Conservation (phyloP, 352 stramenopile genomes). For the Paralagenidium karlingii region DNA sequence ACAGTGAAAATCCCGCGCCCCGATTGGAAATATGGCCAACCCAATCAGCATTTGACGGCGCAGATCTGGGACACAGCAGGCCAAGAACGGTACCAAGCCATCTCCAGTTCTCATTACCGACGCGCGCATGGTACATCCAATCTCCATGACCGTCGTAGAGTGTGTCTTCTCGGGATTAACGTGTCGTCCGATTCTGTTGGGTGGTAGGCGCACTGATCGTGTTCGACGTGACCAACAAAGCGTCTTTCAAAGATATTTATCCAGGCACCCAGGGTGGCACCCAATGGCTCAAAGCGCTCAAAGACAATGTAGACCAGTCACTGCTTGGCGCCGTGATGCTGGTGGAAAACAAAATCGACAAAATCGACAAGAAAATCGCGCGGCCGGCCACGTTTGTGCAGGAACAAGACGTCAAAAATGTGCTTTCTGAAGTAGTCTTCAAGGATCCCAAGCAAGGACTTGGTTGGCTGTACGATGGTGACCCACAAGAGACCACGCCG, state of each 20-base stretch:
- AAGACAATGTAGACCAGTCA: conserved; percentile 38
- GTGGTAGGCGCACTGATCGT: conserved; percentile 41
- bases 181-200: neutral
- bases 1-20: conserved; percentile 53
- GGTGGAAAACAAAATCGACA: conserved; percentile 64
- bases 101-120: conserved; percentile 61
- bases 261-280: conserved; percentile 25
- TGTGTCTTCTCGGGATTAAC: neutral
- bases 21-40: conserved; percentile 56
- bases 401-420: conserved; percentile 27
- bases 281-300: conserved; percentile 49
- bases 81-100: conserved; percentile 58
- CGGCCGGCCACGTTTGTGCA: conserved; percentile 26
- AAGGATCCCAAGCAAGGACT: conserved; percentile 30
- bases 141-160: neutral
- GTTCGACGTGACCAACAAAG: conserved; percentile 46
- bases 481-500: conserved; percentile 22
- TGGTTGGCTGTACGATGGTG: conserved; percentile 36
- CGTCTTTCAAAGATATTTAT: conserved; percentile 57
- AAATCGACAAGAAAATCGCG: conserved; percentile 20
- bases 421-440: conserved; percentile 29
- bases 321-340: conserved; percentile 49
- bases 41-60: conserved; percentile 45
- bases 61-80: conserved; percentile 63
- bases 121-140: conserved; percentile 29